Evolutionary conservation across 495 filamentous ascomycete species (phyloP).

Genomic region (Hypoxylon fuscum): DNA sequence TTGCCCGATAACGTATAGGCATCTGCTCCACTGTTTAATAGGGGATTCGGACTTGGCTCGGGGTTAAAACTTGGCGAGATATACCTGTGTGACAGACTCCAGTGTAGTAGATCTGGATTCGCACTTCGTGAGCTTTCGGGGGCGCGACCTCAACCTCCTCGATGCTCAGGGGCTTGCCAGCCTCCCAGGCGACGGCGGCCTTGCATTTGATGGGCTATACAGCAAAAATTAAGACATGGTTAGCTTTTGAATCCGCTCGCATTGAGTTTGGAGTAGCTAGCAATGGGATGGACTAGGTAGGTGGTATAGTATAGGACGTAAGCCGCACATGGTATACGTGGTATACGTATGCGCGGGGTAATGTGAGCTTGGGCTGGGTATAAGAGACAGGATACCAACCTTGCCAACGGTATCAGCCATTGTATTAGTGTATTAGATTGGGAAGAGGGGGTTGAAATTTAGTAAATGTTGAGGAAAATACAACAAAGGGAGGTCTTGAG

Average conservation of each 20-base stretch:
- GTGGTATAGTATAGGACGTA: background rate
- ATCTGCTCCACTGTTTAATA: constrained; percentile 63
- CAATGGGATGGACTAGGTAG: background rate
- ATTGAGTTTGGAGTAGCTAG: background rate
- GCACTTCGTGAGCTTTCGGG: constrained; percentile 93
- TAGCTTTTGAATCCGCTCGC: constrained; percentile 11
- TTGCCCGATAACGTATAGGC: constrained; percentile 98
- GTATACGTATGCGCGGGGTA: constrained; percentile 39
- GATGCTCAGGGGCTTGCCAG: constrained; percentile 84
- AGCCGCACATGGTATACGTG: background rate
- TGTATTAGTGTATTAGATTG: constrained; percentile 13
- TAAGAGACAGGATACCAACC: constrained; percentile 42
- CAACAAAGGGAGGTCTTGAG: constrained; percentile 17
- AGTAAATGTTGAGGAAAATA: constrained; percentile 11
- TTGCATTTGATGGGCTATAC: constrained; percentile 65
- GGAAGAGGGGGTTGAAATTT: constrained; percentile 2
- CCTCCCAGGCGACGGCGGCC: constrained; percentile 97
- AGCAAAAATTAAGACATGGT: constrained; percentile 9
- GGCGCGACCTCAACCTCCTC: constrained; percentile 93
- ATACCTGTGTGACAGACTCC: constrained; percentile 97
- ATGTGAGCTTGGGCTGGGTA: constrained; percentile 1
- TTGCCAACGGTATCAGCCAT: constrained; percentile 61
- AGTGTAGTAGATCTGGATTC: constrained; percentile 95
- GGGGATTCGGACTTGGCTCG: constrained; percentile 36
- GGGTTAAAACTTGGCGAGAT: constrained; percentile 40